A percentile compares a stretch with the other conserved stretches of the same genome.
These are phyloP conservation scores for Pyricularia sp. DNA, from an alignment of 2,329 filamentous ascomycete species.

Conservation along the genomic window DNA sequence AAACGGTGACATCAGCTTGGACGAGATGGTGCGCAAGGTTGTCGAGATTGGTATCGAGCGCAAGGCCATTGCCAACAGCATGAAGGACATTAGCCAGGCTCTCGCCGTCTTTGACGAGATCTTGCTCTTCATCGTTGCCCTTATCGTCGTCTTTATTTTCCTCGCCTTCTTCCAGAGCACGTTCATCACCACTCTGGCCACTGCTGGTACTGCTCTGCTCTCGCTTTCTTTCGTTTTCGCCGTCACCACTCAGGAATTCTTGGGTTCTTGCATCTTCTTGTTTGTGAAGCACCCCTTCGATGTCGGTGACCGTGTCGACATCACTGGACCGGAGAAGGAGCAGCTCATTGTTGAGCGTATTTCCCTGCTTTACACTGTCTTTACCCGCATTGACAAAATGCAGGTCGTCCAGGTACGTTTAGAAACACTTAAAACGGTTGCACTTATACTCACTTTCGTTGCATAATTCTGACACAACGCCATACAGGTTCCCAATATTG, in stretches of 20 bases:
- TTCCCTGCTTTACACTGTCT: slow-evolving; percentile 85
- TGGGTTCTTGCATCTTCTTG: slow-evolving; percentile 97
- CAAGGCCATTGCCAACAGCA: slow-evolving; percentile 82
- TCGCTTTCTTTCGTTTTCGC: slow-evolving; percentile 97
- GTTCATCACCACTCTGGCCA: slow-evolving; percentile 78
- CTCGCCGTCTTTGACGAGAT: slow-evolving; percentile 85
- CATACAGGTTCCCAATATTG: slow-evolving; percentile 74
- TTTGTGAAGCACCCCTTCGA: slow-evolving; percentile 99
- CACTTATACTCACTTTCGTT: background rate
- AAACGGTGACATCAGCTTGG: slow-evolving; percentile 89
- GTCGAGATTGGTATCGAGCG: slow-evolving; percentile 76
- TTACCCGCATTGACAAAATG: slow-evolving; percentile 73
- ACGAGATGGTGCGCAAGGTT: slow-evolving; percentile 82
- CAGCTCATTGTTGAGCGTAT: slow-evolving; percentile 85
- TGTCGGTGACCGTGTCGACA: slow-evolving; percentile 87
- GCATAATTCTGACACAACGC: background rate
- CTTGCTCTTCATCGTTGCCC: slow-evolving; percentile 68
- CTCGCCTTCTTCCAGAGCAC: slow-evolving; percentile 82
- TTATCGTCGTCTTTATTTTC: slow-evolving; percentile 79
- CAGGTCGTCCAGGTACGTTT: slow-evolving; percentile 53
- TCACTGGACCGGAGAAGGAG: slow-evolving; percentile 46
- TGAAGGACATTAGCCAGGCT: slow-evolving; percentile 96
- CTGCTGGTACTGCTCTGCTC: slow-evolving; percentile 82
- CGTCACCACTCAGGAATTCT: slow-evolving; percentile 82
- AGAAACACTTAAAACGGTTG: slow-evolving; percentile 24